These are phyloP conservation scores for Xylaria sp. DNA, from an alignment of 495 filamentous ascomycete genomes.

Conservation along the genomic window DNA sequence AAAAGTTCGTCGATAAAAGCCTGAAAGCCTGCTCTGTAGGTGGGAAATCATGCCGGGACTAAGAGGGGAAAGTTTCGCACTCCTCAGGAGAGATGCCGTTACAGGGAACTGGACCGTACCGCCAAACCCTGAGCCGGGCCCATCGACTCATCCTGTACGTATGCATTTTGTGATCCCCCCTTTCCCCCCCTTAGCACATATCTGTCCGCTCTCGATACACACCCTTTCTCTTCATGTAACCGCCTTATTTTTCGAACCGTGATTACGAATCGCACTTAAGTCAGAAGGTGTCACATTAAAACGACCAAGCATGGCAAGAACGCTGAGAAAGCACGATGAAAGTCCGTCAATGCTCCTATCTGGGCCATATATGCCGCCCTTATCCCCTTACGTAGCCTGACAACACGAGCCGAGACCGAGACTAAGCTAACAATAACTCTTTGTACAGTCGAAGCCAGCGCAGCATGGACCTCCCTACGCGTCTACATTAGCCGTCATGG, in stretches of 20 bases:
- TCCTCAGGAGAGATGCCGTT: constrained; percentile 12
- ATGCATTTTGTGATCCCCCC: background rate
- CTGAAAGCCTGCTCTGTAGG: background rate
- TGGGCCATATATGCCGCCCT: background rate
- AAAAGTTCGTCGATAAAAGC: background rate
- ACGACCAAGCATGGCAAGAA: background rate
- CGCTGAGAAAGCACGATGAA: background rate
- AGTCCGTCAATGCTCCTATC: background rate
- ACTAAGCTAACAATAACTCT: background rate
- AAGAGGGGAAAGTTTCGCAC: background rate
- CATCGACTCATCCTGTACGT: constrained; percentile 14
- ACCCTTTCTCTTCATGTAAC: background rate
- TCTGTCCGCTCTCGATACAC: background rate
- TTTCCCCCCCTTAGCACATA: background rate
- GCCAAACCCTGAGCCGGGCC: constrained; percentile 15
- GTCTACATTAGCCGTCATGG: constrained; percentile 56
- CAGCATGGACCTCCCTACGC: constrained; percentile 44
- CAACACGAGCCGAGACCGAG: background rate
- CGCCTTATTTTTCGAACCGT: background rate
- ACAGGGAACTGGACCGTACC: constrained; percentile 24
- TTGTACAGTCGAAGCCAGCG: background rate
- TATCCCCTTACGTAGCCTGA: background rate
- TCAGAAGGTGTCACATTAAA: background rate
- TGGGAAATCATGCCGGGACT: background rate
- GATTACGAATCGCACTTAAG: background rate